Base-by-base conservation (phyloP, 805 yeast genomes). In the Myxozyma sirexii region DNA sequence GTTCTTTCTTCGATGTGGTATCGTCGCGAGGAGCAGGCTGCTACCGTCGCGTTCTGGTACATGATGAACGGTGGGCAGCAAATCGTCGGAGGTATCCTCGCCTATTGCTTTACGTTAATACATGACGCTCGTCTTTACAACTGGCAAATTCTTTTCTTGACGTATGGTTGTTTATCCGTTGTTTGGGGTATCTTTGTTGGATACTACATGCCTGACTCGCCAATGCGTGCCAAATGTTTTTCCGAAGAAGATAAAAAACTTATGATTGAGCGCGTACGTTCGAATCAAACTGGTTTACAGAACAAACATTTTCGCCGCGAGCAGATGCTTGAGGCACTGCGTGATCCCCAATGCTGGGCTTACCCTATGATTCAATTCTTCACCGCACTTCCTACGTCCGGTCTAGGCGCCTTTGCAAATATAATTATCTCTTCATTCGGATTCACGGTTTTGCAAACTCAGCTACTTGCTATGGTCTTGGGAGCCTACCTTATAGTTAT, bases 1-100 rank as follows among this genome's bases (percentile, higher is more conserved):
- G 74, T 84, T 27, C 77, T 85, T 44, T 81, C 85, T 39, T 81
- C 86, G 27, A 83, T 83, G 86, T 85, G 83, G 73, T 85, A 83
- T 72, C 79, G 80, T 7, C 63, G 71, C 15, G 57, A 58, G 6
- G 72, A 72, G 55, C 83, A 83, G 52, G 85, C 87, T 13, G 59
- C 82, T 3, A 82, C 84, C 66, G 83, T 79, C 64, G 72, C 79
- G 12, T 24, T 69, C 19, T 71, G 73, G 73, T 69, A 65, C 76
- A 56, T 67, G 17, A 66, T 63, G 45, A 67, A 68, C 59, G 79
- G 76, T 13, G 44, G 75, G 23, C 76, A 45, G 44, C 52, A 47
- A 39, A 58, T 54, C 31, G 59, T 58, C 2, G 59, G 54, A 17
- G 54, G 60, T 17, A 17, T 49, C 29, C 50, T 54, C 24, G 52